A percentile compares a stretch with the other conserved stretches of the same genome.
Evolutionary conservation across 371 early-diverging fungal genomes (phyloP).

Genomic region (Apophysomyces trapeziformis): DNA sequence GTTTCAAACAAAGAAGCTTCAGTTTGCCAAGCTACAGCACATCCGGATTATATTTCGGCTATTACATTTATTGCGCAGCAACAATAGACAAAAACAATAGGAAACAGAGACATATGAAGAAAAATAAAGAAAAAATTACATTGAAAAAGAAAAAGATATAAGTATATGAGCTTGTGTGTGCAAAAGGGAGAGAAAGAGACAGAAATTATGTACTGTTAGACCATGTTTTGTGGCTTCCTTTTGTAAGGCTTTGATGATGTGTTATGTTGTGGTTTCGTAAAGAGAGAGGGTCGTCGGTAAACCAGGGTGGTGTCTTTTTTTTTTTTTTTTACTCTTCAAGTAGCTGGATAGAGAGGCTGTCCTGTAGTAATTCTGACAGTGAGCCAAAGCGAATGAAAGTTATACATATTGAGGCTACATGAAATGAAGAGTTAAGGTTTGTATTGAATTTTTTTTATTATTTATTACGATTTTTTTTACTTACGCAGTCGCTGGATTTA

Average conservation of each 20-base stretch:
- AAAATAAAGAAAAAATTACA: background rate
- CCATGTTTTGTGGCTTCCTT: background rate
- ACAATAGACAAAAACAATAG: background rate
- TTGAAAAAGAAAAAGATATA: background rate
- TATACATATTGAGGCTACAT: conserved; percentile 5
- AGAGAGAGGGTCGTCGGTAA: background rate
- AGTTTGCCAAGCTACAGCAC: no score
- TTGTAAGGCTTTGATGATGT: background rate
- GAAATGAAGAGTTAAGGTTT: background rate
- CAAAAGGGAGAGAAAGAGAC: no score
- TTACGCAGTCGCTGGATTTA: conserved; percentile 29
- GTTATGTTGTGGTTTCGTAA: background rate
- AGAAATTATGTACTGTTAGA: no score
- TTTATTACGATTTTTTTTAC: background rate
- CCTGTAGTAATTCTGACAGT: background rate
- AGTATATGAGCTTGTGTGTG: no score
- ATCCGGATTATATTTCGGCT: background rate
- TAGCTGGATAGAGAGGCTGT: background rate
- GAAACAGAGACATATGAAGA: background rate
- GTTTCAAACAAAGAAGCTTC: no score
- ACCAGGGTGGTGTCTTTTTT: background rate
- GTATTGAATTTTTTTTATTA: background rate
- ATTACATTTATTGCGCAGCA: conserved; percentile 8
- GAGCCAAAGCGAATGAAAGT: background rate
- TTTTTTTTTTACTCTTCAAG: background rate